These are phyloP conservation scores for Sporothrix phasma DNA, from an alignment of 2,329 filamentous ascomycete species.

Conservation along the genomic window DNA sequence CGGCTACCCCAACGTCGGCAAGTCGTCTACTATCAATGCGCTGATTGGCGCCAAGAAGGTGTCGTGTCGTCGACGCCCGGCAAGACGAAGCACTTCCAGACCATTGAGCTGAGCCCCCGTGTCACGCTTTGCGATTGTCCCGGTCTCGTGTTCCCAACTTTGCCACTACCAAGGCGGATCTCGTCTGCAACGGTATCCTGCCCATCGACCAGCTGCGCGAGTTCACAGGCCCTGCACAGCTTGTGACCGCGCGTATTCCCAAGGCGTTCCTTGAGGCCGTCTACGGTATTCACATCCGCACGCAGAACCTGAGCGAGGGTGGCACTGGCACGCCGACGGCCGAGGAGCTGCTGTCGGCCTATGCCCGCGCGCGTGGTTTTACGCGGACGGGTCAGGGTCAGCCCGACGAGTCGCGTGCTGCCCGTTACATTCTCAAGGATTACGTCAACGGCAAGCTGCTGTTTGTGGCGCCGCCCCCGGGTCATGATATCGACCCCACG, in stretches of 20 bases:
- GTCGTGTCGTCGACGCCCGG: conserved; percentile 95
- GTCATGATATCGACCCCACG: conserved; percentile 48
- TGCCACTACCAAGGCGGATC: conserved; percentile 87
- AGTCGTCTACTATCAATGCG: conserved; percentile 98
- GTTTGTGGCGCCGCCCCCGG: conserved; percentile 79
- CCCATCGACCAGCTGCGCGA: conserved; percentile 95
- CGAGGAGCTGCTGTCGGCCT: conserved; percentile 74
- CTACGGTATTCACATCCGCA: conserved; percentile 85
- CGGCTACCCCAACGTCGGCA: conserved; percentile 97
- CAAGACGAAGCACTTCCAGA: conserved; percentile 99
- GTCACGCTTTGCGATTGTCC: conserved; percentile 96
- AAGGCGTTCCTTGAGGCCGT: conserved; percentile 81
- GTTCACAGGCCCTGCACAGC: conserved; percentile 72
- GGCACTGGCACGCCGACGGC: conserved; percentile 80
- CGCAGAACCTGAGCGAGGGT: conserved; percentile 76
- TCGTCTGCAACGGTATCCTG: conserved; percentile 88
- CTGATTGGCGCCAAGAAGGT: conserved; percentile 98
- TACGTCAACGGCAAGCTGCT: conserved; percentile 95
- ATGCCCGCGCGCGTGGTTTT: conserved; percentile 83
- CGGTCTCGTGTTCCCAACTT: conserved; percentile 97
- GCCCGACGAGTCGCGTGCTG: conserved; percentile 86
- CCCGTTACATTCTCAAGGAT: conserved; percentile 84
- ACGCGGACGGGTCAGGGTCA: conserved; percentile 80
- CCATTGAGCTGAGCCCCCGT: conserved; percentile 81
- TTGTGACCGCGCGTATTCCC: conserved; percentile 79